Evolutionary conservation across 169 alveolate genomes (phyloP).

Genomic region (Eimeria sp.): DNA sequence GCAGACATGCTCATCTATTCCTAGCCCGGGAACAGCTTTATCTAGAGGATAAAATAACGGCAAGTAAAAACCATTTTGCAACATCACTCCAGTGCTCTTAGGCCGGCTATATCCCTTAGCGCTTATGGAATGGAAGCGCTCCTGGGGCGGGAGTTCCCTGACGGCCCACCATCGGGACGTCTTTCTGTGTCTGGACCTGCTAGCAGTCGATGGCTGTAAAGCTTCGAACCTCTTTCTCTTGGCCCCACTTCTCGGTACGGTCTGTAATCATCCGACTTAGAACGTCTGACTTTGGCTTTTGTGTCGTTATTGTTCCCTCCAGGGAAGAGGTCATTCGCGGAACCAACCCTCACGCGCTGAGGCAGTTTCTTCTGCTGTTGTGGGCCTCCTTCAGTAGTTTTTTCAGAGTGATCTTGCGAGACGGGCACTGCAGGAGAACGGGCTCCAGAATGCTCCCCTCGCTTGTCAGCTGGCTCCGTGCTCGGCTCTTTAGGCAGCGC

Average conservation of each 20-base stretch:
- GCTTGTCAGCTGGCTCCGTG: background rate
- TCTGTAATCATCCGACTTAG: background rate
- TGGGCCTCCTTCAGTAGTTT: background rate
- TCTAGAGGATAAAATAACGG: background rate
- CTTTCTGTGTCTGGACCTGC: background rate
- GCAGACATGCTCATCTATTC: background rate
- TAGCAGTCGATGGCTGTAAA: constrained; percentile 31
- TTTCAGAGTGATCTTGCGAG: background rate
- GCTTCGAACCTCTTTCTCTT: background rate
- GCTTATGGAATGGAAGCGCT: background rate
- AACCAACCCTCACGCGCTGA: background rate
- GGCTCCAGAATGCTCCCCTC: background rate
- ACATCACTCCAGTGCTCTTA: background rate
- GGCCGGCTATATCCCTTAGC: background rate
- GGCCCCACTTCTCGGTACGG: background rate
- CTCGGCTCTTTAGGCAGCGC: background rate
- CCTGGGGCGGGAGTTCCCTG: background rate
- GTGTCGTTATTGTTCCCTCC: background rate
- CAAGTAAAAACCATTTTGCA: background rate
- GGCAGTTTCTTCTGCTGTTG: background rate
- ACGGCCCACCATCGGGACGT: background rate
- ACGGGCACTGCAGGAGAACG: background rate
- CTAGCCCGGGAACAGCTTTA: background rate
- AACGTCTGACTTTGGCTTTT: background rate
- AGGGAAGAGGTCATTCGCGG: background rate